These are phyloP conservation scores for Mrakia blollopis DNA, from an alignment of 768 basidiomycete genomes.

Conservation along the genomic window DNA sequence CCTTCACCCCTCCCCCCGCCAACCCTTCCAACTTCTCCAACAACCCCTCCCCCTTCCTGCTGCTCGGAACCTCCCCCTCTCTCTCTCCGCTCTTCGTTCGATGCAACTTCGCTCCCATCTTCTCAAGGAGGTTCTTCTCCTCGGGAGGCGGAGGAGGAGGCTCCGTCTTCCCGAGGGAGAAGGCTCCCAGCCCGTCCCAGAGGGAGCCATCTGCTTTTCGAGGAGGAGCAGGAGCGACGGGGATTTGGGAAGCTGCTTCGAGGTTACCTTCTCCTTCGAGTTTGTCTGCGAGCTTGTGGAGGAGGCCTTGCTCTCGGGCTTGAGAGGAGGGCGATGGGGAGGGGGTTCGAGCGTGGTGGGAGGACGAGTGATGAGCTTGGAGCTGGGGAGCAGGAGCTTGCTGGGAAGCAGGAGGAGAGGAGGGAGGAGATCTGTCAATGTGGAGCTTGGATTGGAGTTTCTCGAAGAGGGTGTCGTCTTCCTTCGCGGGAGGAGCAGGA, in stretches of 20 bases:
- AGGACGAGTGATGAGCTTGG: not conserved
- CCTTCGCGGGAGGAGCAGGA: not conserved
- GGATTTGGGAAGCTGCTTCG: not conserved
- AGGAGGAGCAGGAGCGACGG: conserved; percentile 9
- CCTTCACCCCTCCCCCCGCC: not conserved
- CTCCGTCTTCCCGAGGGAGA: not conserved
- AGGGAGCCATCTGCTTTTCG: not conserved
- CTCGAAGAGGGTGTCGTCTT: not conserved
- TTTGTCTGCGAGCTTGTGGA: conserved; percentile 4
- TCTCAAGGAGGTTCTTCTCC: not conserved
- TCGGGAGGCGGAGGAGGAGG: not conserved
- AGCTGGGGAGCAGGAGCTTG: not conserved
- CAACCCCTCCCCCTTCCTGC: not conserved
- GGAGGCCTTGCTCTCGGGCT: not conserved
- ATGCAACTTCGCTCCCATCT: not conserved
- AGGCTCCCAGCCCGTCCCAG: not conserved
- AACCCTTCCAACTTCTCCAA: not conserved
- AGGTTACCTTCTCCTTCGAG: not conserved
- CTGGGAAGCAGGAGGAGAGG: not conserved
- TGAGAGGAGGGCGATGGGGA: not conserved
- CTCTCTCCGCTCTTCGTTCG: not conserved
- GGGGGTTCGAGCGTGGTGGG: not conserved
- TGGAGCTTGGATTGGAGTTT: not conserved
- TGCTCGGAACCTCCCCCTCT: not conserved
- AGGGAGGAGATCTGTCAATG: not conserved